Conservation (phyloP, 2,329 filamentous ascomycete genomes). For the Clathrospora elynae region DNA sequence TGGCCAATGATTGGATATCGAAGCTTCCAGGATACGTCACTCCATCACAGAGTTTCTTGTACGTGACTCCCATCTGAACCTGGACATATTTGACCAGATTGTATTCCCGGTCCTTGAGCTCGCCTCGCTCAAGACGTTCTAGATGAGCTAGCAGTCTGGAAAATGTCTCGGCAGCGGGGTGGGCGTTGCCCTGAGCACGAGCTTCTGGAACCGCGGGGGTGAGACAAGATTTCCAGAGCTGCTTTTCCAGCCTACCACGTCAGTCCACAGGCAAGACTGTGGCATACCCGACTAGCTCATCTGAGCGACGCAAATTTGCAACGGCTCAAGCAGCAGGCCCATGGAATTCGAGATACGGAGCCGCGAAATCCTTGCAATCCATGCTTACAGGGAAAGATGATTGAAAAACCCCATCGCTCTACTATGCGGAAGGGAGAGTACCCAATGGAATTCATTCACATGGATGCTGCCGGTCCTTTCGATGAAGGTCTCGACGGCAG, state of each 20-base stretch:
- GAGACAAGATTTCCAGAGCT: not conserved
- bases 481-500: conserved; percentile 13
- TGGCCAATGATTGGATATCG: not conserved
- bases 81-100: not conserved
- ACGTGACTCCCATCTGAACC: not conserved
- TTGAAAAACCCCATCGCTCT: conserved; percentile 7
- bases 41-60: not conserved
- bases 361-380: conserved; percentile 12
- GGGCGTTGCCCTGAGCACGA: not conserved
- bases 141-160: not conserved
- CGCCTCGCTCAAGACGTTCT: not conserved
- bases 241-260: conserved; percentile 11
- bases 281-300: conserved; percentile 9
- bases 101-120: not conserved
- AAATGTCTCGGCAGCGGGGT: not conserved
- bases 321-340: conserved; percentile 12
- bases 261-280: conserved; percentile 5
- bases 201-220: not conserved
- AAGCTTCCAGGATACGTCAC: not conserved
- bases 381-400: conserved; percentile 11
- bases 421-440: conserved; percentile 13
- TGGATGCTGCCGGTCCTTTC: conserved; percentile 17
- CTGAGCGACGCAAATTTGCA: conserved; percentile 10
- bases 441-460: conserved; percentile 19
- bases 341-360: conserved; percentile 14